Conservation (phyloP, 2,329 filamentous ascomycete species). For the Penicillium olsonii region DNA sequence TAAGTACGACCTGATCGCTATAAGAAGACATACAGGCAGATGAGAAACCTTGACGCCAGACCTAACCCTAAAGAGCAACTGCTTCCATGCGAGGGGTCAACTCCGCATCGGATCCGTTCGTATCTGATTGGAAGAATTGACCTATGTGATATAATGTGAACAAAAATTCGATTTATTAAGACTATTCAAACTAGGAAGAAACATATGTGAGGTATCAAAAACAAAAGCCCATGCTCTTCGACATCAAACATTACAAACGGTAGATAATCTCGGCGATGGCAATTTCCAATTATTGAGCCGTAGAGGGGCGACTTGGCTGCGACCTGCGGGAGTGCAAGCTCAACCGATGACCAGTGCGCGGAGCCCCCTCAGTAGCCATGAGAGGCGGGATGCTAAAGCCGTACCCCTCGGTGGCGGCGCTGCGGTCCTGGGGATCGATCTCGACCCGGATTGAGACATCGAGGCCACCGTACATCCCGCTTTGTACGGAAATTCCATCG, state of each 20-base stretch:
- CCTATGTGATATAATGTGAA: no score
- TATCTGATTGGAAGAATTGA: not conserved
- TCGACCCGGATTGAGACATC: constrained; percentile 50
- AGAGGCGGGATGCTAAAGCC: constrained; percentile 44
- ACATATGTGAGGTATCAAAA: constrained; percentile 10
- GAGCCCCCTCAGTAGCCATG: constrained; percentile 18
- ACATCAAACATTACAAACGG: constrained; percentile 8
- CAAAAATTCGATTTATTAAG: no score
- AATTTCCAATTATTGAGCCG: constrained; percentile 15
- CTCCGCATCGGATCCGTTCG: constrained; percentile 7
- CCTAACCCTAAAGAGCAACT: constrained; percentile 14
- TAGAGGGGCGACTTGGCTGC: constrained; percentile 23
- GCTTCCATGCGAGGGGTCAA: constrained; percentile 11
- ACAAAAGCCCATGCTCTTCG: not conserved
- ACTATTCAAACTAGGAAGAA: not conserved
- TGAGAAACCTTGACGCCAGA: constrained; percentile 4
- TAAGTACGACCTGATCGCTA: no score
- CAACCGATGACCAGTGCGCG: constrained; percentile 14
- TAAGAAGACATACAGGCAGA: no score
- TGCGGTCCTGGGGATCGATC: constrained; percentile 45
- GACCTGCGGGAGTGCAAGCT: constrained; percentile 24
- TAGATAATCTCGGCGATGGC: not conserved
- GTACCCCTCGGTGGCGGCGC: constrained; percentile 49
- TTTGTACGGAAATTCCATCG: constrained; percentile 41
- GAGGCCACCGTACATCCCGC: constrained; percentile 44